phyloP scores from a whole-genome alignment of 2,329 filamentous ascomycete species.

The Aspergillus sp. region DNA sequence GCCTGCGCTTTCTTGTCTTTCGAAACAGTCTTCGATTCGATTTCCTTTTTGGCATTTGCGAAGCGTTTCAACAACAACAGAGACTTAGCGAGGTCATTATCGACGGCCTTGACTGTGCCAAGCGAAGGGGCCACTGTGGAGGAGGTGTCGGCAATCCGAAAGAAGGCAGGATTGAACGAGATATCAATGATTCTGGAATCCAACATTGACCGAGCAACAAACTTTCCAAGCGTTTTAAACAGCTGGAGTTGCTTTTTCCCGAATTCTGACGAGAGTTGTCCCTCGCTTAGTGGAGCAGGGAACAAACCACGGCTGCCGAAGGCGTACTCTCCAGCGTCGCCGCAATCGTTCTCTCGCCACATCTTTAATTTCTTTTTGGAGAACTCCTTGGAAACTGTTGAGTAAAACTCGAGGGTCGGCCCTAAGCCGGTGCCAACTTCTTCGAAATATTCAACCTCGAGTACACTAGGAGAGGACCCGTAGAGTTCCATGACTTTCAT shows the following conservation, averaged over 20 bases:
- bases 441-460: conserved; percentile 98
- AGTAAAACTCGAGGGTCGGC: conserved; percentile 96
- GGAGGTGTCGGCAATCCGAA: conserved; percentile 78
- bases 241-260: conserved; percentile 85
- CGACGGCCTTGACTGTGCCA: conserved; percentile 84
- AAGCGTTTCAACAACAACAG: conserved; percentile 86
- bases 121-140: conserved; percentile 75
- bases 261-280: conserved; percentile 70
- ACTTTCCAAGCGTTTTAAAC: conserved; percentile 93
- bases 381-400: conserved; percentile 94
- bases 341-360: conserved; percentile 85
- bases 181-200: conserved; percentile 97
- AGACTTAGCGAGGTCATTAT: conserved; percentile 81
- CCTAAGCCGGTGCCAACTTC: conserved; percentile 96
- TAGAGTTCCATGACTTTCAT: conserved; percentile 99
- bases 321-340: conserved; percentile 74
- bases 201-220: conserved; percentile 96
- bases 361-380: conserved; percentile 96
- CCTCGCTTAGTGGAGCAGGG: conserved; percentile 82
- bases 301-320: conserved; percentile 84
- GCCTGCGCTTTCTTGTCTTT: conserved; percentile 69
- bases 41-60: conserved; percentile 74
- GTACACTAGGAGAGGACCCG: conserved; percentile 89
- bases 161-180: conserved; percentile 96
- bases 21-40: conserved; percentile 71